phyloP scores from a whole-genome alignment of 805 yeast species.

The Wickerhamomyces subpelliculosus region DNA sequence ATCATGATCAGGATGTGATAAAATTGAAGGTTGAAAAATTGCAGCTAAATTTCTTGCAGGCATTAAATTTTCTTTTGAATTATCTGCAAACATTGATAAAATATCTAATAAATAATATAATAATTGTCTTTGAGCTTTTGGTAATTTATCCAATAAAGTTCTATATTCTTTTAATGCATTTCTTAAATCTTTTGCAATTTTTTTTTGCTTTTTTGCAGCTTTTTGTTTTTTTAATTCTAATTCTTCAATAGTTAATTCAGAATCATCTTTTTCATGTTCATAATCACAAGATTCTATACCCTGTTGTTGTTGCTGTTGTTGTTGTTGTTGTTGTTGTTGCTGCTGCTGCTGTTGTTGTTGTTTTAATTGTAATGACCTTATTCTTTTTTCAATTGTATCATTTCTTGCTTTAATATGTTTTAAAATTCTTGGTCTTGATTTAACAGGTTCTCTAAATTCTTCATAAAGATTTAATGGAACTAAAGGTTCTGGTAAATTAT shows the following conservation, averaged over 20 bases:
- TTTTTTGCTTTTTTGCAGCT: slow-evolving; percentile 38
- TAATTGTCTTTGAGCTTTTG: slow-evolving; percentile 73
- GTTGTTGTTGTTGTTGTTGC: neutral
- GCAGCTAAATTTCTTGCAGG: slow-evolving; percentile 91
- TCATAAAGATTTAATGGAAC: slow-evolving; percentile 76
- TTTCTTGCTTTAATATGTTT: slow-evolving; percentile 60
- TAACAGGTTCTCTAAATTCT: slow-evolving; percentile 69
- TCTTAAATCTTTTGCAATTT: slow-evolving; percentile 55
- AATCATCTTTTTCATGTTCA: slow-evolving; percentile 9
- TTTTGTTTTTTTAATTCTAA: slow-evolving; percentile 23
- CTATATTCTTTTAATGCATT: slow-evolving; percentile 70
- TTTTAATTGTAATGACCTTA: slow-evolving; percentile 22
- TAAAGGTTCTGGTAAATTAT: slow-evolving; percentile 86
- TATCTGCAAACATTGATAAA: slow-evolving; percentile 75
- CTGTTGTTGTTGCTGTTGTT: neutral
- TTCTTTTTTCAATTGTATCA: slow-evolving; percentile 30
- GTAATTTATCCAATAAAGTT: slow-evolving; percentile 56
- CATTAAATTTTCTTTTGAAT: slow-evolving; percentile 78
- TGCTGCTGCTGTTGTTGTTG: slow-evolving; percentile 12
- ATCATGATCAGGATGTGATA: slow-evolving; percentile 90
- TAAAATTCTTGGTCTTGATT: slow-evolving; percentile 53
- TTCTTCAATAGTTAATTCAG: slow-evolving; percentile 16
- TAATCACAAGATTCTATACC: slow-evolving; percentile 2
- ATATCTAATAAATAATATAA: slow-evolving; percentile 82
- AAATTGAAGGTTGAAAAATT: slow-evolving; percentile 92